Conservation (phyloP, 2,329 filamentous ascomycete species). For the Tolypocladium cylindrosporum region DNA sequence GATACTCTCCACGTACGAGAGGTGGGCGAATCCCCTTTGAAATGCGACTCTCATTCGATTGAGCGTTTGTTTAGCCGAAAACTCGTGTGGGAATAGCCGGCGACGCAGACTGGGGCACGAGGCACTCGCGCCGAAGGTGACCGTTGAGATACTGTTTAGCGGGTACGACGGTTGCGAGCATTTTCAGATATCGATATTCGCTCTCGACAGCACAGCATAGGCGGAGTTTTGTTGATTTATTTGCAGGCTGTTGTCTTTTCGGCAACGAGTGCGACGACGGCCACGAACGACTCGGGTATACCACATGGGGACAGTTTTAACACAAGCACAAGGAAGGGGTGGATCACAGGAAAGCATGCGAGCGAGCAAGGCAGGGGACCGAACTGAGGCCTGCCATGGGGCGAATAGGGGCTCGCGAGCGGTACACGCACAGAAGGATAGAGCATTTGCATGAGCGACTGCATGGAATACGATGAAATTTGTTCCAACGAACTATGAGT, state of each 20-base stretch:
- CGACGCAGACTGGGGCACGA: background rate
- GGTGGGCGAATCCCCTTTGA: background rate
- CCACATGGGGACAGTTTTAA: background rate
- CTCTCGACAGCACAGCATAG: slow-evolving; percentile 1
- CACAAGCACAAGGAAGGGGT: background rate
- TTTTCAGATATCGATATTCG: background rate
- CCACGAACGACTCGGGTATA: slow-evolving; percentile 5
- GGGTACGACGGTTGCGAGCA: background rate
- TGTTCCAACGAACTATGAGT: background rate
- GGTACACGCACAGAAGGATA: background rate
- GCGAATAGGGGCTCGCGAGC: background rate
- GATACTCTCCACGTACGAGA: background rate
- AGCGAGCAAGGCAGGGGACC: background rate
- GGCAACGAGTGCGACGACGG: background rate
- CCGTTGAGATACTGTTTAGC: background rate
- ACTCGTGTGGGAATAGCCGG: background rate
- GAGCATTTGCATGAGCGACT: slow-evolving; percentile 2
- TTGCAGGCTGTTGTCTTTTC: background rate
- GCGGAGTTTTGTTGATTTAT: slow-evolving; percentile 5
- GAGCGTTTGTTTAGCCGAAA: background rate
- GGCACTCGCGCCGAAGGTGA: background rate
- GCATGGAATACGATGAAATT: slow-evolving; percentile 3
- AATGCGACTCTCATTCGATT: background rate
- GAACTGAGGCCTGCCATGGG: background rate
- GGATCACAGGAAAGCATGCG: background rate